Percentiles rank a stretch among this genome's conserved stretches.
These are phyloP conservation scores for Dichomitus squalens DNA, from an alignment of 1,284 basidiomycete species.

Conservation along the genomic window DNA sequence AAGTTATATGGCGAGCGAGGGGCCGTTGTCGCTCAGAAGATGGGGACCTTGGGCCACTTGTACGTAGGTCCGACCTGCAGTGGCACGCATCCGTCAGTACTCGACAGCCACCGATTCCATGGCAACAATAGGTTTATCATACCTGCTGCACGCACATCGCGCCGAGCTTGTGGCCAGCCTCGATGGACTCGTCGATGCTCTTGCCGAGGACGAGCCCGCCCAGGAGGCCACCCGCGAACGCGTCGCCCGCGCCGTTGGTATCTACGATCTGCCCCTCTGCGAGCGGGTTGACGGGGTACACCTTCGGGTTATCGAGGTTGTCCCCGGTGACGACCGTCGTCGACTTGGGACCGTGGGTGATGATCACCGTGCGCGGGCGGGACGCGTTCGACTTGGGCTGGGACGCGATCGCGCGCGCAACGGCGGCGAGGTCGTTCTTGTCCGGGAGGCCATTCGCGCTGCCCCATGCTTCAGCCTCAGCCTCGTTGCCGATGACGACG, in stretches of 20 bases:
- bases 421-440: slow-evolving; percentile 63
- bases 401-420: slow-evolving; percentile 75
- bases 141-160: slow-evolving; percentile 89
- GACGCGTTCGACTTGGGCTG: slow-evolving; percentile 72
- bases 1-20: slow-evolving; percentile 12
- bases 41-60: slow-evolving; percentile 76
- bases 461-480: slow-evolving; percentile 91
- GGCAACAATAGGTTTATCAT: no score
- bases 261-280: slow-evolving; percentile 82
- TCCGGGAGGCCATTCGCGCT: slow-evolving; percentile 59
- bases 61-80: slow-evolving; percentile 74
- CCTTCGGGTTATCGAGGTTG: slow-evolving; percentile 54
- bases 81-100: neutral
- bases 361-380: slow-evolving; percentile 82
- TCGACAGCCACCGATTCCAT: no score
- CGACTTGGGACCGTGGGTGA: slow-evolving; percentile 88
- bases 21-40: slow-evolving; percentile 47
- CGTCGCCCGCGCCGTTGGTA: slow-evolving; percentile 99
- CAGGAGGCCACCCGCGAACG: slow-evolving; percentile 97
- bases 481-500: slow-evolving; percentile 92
- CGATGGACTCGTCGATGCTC: slow-evolving; percentile 76
- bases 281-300: slow-evolving; percentile 68
- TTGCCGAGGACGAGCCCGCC: slow-evolving; percentile 87
- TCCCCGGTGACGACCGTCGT: slow-evolving; percentile 79
- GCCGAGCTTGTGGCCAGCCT: slow-evolving; percentile 90